A percentile compares a stretch with the other conserved stretches of the same genome.
These are phyloP conservation scores for Geotrichum cucujoidarum DNA, from an alignment of 1,139 yeast species.

Conservation along the genomic window DNA sequence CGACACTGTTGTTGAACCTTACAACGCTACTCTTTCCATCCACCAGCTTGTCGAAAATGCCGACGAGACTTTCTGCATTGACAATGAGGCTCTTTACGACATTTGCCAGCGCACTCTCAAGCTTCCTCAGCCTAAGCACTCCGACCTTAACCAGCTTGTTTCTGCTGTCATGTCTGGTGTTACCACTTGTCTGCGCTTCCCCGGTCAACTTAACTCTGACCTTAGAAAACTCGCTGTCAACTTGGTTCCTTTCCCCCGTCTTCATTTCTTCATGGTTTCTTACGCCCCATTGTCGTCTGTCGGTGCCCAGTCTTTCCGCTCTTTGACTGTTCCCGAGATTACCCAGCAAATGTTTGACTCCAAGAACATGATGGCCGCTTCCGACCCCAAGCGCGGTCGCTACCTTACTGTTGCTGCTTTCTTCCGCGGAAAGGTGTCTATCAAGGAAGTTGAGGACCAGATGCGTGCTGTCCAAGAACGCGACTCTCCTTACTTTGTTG, in stretches of 20 bases:
- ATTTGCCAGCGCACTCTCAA: slow-evolving; percentile 83
- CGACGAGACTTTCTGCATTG: slow-evolving; percentile 91
- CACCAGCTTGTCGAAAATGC: slow-evolving; percentile 87
- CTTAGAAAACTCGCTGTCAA: slow-evolving; percentile 87
- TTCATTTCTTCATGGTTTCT: slow-evolving; percentile 92
- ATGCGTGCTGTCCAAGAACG: slow-evolving; percentile 80
- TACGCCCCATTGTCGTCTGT: slow-evolving; percentile 85
- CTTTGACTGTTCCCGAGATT: slow-evolving; percentile 81
- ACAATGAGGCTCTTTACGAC: slow-evolving; percentile 86
- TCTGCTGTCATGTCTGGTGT: slow-evolving; percentile 93
- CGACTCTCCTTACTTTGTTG: slow-evolving; percentile 78
- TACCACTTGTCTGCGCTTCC: slow-evolving; percentile 80
- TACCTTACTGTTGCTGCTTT: slow-evolving; percentile 92
- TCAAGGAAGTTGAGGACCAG: slow-evolving; percentile 90
- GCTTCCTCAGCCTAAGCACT: slow-evolving; percentile 70
- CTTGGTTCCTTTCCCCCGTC: slow-evolving; percentile 90
- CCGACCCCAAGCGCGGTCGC: slow-evolving; percentile 86
- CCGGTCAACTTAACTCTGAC: slow-evolving; percentile 90
- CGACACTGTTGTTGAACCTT: slow-evolving; percentile 91
- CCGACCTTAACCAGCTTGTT: slow-evolving; percentile 73
- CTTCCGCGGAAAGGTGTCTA: slow-evolving; percentile 88
- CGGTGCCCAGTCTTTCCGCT: slow-evolving; percentile 68
- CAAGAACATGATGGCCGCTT: slow-evolving; percentile 92
- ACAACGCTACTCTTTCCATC: slow-evolving; percentile 86
- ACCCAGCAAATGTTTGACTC: slow-evolving; percentile 92